phyloP scores from a whole-genome alignment of 352 stramenopile species.

The Phytophthora tentaculata region DNA sequence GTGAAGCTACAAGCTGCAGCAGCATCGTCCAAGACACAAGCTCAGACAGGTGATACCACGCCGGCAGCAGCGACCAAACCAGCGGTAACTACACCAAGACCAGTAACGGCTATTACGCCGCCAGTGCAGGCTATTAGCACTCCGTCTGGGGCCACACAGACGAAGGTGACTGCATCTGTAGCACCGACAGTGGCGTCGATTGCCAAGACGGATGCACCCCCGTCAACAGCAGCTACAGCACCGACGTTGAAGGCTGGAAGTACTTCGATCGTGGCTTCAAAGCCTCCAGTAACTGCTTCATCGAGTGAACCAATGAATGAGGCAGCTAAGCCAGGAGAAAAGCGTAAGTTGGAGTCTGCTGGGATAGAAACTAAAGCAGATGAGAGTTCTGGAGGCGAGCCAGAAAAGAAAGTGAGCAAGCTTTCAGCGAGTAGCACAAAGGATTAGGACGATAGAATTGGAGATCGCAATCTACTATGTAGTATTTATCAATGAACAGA shows the following conservation, averaged over 20 bases:
- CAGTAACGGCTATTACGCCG: not conserved
- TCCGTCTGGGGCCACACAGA: not conserved
- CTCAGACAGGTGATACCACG: not conserved
- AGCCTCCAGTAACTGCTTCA: not conserved
- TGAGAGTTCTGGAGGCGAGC: conserved; percentile 1
- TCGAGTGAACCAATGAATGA: conserved; percentile 3
- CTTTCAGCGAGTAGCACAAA: conserved; percentile 10
- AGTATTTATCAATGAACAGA: conserved; percentile 26
- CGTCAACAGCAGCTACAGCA: not conserved
- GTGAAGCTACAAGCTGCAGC: conserved; percentile 27
- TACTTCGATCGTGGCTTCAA: not conserved
- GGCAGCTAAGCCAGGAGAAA: conserved; percentile 12
- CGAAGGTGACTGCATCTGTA: not conserved
- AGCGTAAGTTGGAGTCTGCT: conserved; percentile 22
- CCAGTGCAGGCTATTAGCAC: not conserved
- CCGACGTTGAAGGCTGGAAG: not conserved
- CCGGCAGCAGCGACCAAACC: not conserved
- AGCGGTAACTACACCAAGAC: not conserved
- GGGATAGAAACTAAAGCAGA: conserved; percentile 6
- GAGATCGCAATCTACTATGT: conserved; percentile 12
- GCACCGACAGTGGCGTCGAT: not conserved
- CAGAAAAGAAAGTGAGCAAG: conserved; percentile 17
- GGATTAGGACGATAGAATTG: conserved; percentile 19
- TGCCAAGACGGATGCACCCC: not conserved
- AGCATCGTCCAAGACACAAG: conserved; percentile 6